These are phyloP conservation scores for Candida cerambycidarum DNA, from an alignment of 805 yeast genomes.

Conservation along the genomic window DNA sequence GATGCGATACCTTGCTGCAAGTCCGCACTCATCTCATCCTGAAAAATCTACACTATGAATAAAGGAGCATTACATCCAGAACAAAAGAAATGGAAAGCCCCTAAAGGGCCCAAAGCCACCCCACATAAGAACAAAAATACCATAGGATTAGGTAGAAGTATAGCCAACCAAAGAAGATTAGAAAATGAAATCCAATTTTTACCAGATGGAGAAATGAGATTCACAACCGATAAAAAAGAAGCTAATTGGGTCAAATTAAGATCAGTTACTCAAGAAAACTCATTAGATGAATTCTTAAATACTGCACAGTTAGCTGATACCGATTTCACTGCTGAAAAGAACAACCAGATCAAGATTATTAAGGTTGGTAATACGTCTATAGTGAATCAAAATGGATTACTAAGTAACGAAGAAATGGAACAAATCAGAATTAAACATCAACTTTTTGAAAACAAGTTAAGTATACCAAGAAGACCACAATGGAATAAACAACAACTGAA, in stretches of 20 bases:
- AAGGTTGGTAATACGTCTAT: slow-evolving; percentile 58
- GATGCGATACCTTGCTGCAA: neutral
- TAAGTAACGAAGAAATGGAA: slow-evolving; percentile 66
- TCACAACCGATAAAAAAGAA: slow-evolving; percentile 81
- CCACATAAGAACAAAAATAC: slow-evolving; percentile 80
- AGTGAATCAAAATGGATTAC: slow-evolving; percentile 44
- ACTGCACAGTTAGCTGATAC: slow-evolving; percentile 96
- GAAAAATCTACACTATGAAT: slow-evolving; percentile 21
- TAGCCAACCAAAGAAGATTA: slow-evolving; percentile 67
- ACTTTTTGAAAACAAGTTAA: slow-evolving; percentile 66
- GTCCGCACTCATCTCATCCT: slow-evolving; percentile 5
- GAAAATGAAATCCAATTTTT: slow-evolving; percentile 69
- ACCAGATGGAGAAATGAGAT: slow-evolving; percentile 87
- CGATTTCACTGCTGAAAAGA: slow-evolving; percentile 91
- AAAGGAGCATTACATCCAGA: slow-evolving; percentile 47
- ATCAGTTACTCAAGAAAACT: slow-evolving; percentile 92
- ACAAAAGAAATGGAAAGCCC: slow-evolving; percentile 77
- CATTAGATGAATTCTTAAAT: slow-evolving; percentile 89
- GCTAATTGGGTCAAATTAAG: slow-evolving; percentile 87
- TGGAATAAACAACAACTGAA: slow-evolving; percentile 78
- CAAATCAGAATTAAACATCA: slow-evolving; percentile 61
- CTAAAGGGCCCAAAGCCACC: slow-evolving; percentile 90
- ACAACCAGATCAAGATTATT: slow-evolving; percentile 79
- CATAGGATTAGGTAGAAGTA: slow-evolving; percentile 82
- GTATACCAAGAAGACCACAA: slow-evolving; percentile 88